phyloP scores from a whole-genome alignment of 306 rosid species.

The Crataegus laevigata region DNA sequence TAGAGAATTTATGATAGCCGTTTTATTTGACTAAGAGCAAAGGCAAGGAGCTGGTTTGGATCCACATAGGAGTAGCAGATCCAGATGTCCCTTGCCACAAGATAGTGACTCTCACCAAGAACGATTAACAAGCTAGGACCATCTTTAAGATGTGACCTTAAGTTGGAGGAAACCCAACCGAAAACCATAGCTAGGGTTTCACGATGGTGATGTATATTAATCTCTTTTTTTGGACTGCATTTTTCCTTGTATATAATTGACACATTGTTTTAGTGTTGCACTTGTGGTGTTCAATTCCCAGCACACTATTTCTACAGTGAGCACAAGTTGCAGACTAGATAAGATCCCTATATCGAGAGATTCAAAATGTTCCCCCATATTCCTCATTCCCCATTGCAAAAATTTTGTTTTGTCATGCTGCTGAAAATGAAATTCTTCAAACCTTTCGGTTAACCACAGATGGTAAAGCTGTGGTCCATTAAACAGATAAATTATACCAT shows the following conservation, averaged over 20 bases:
- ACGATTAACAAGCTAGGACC: not conserved
- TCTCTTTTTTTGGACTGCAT: not conserved
- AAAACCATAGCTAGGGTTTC: not conserved
- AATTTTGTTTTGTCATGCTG: not conserved
- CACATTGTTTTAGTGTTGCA: not conserved
- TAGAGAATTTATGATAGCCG: not conserved
- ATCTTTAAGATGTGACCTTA: not conserved
- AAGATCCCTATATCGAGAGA: not conserved
- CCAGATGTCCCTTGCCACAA: not conserved
- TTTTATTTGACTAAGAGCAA: conserved; percentile 20
- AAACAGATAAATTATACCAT: too few species aligned
- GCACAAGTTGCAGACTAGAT: not conserved
- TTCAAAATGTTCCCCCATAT: not conserved
- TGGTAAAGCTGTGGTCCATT: not conserved
- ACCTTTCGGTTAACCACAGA: too few species aligned
- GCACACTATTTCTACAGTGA: not conserved
- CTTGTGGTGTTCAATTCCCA: not conserved
- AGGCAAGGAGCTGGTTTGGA: not conserved
- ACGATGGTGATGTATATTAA: not conserved
- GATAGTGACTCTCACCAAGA: not conserved
- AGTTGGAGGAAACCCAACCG: conserved; percentile 1
- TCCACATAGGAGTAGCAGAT: not conserved
- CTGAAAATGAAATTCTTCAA: not conserved
- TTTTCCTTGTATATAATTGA: not conserved
- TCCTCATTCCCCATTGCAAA: not conserved